phyloP scores from a whole-genome alignment of 441 rosid species.

The Bruguiera hainesii region DNA sequence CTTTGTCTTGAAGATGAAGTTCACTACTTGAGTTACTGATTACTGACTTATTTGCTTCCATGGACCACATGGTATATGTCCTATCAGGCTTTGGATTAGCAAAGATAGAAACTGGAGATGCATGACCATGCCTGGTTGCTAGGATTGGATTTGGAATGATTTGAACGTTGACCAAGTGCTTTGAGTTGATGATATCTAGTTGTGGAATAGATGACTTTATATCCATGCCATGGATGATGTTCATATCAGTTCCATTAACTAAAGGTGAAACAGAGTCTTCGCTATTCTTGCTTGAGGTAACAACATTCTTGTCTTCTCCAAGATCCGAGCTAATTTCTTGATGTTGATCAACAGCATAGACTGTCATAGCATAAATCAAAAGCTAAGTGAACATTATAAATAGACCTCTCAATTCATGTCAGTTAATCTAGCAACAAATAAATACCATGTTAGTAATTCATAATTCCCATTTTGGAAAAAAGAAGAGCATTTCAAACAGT shows the following conservation, averaged over 20 bases:
- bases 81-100: constrained; percentile 25
- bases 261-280: constrained; percentile 21
- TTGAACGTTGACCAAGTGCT: constrained; percentile 17
- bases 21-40: constrained; percentile 40
- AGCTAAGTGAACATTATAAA: constrained; percentile 6
- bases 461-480: background rate
- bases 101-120: constrained; percentile 15
- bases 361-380: constrained; percentile 19
- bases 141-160: constrained; percentile 16
- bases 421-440: background rate
- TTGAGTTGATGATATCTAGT: constrained; percentile 18
- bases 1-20: constrained; percentile 65
- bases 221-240: constrained; percentile 21
- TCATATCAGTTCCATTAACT: constrained; percentile 15
- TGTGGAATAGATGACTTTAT: constrained; percentile 18
- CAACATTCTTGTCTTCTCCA: constrained; percentile 23
- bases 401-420: constrained; percentile 4
- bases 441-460: background rate
- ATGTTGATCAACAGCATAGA: constrained; percentile 18
- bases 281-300: constrained; percentile 24
- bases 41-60: constrained; percentile 16
- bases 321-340: constrained; percentile 19
- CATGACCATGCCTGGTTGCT: constrained; percentile 22
- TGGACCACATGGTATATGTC: constrained; percentile 11
- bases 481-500: constrained; percentile 3